These are phyloP conservation scores for Pseudocercospora ulei DNA, from an alignment of 2,329 filamentous ascomycete species.

Conservation along the genomic window DNA sequence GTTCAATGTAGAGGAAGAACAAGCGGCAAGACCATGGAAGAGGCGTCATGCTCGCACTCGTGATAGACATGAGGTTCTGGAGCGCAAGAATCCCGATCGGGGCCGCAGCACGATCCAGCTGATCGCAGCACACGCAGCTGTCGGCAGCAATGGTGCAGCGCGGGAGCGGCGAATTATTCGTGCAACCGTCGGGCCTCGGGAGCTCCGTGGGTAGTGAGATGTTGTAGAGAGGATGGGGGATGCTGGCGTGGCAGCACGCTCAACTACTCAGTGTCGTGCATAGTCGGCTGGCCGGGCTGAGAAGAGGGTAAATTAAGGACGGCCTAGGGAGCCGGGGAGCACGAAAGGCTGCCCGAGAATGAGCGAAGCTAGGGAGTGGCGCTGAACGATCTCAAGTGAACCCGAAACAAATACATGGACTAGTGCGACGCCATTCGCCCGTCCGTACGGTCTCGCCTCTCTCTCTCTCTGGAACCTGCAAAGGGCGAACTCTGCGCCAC, in stretches of 20 bases:
- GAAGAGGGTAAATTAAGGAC: slow-evolving; percentile 7
- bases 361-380: slow-evolving; percentile 2
- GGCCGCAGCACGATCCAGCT: slow-evolving; percentile 6
- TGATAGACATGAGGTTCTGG: neutral
- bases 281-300: neutral
- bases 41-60: slow-evolving; percentile 9
- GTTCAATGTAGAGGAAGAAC: slow-evolving; percentile 69
- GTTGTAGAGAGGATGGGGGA: neutral
- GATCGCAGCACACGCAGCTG: slow-evolving; percentile 8
- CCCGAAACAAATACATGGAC: neutral
- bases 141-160: neutral
- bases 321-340: slow-evolving; percentile 2
- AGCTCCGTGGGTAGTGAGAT: slow-evolving; percentile 1
- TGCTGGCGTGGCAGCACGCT: neutral
- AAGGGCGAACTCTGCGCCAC: neutral
- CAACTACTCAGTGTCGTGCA: neutral
- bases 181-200: slow-evolving; percentile 4
- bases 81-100: slow-evolving; percentile 1
- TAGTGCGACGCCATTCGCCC: neutral
- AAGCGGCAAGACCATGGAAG: slow-evolving; percentile 56
- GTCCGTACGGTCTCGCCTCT: neutral
- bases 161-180: slow-evolving; percentile 2
- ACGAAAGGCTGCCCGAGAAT: slow-evolving; percentile 1
- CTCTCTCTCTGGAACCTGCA: neutral
- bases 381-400: slow-evolving; percentile 3